Evolutionary conservation across 345 rosid genomes (phyloP).

Genomic region (Orychophragmus violaceus): DNA sequence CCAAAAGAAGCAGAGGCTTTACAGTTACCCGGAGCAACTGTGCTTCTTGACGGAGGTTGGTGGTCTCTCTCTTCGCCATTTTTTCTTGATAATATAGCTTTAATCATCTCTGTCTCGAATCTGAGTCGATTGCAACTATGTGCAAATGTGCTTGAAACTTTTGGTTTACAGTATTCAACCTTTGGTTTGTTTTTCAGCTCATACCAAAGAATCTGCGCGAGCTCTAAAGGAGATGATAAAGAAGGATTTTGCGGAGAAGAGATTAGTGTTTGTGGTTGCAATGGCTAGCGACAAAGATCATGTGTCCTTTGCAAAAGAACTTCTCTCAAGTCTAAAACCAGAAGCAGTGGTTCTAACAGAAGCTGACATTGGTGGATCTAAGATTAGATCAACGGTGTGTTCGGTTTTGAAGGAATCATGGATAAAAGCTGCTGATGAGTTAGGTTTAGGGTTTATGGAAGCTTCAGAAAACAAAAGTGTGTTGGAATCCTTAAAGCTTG

Average conservation of each 20-base stretch:
- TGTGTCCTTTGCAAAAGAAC: conserved; percentile 57
- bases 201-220: conserved; percentile 81
- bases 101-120: not conserved
- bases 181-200: conserved; percentile 44
- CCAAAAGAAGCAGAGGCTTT: conserved; percentile 49
- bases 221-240: conserved; percentile 54
- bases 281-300: conserved; percentile 94
- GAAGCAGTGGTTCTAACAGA: conserved; percentile 64
- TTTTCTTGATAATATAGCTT: too few species aligned
- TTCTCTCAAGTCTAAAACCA: conserved; percentile 48
- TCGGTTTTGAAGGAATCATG: conserved; percentile 50
- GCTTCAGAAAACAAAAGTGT: conserved; percentile 12
- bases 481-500: conserved; percentile 12
- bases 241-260: conserved; percentile 47
- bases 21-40: conserved; percentile 55
- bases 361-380: conserved; percentile 60
- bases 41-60: conserved; percentile 81
- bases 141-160: not conserved
- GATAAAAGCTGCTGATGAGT: conserved; percentile 56
- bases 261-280: conserved; percentile 56
- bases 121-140: not conserved
- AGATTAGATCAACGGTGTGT: conserved; percentile 51
- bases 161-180: not conserved
- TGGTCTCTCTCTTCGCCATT: not conserved
- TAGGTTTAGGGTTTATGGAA: conserved; percentile 20